Evolutionary conservation across 2,329 filamentous ascomycete species (phyloP).

Genomic region (Rhexocercosporidium sp.): DNA sequence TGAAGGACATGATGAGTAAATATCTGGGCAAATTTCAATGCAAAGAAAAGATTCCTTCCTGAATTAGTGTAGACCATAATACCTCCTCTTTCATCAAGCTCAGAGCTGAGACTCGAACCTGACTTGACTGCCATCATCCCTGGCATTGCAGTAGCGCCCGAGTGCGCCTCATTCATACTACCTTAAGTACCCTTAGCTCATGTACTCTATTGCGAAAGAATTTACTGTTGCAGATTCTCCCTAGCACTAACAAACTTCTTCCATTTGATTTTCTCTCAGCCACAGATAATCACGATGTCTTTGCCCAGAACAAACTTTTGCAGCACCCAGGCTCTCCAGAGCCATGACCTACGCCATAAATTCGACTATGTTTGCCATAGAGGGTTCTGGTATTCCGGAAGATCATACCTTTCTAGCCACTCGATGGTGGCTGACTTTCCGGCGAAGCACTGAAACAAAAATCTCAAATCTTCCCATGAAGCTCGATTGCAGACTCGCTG

Average conservation of each 20-base stretch:
- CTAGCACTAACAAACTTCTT: neutral
- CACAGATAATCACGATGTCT: neutral
- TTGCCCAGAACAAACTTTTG: constrained; percentile 20
- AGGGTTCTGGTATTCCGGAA: neutral
- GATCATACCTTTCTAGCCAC: neutral
- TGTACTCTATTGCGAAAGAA: neutral
- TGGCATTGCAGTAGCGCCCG: neutral
- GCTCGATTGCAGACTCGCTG: constrained; percentile 19
- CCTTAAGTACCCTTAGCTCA: neutral
- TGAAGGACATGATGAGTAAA: neutral
- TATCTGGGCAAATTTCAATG: neutral
- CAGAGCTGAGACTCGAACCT: neutral
- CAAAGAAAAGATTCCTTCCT: too few species aligned
- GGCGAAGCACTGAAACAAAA: neutral
- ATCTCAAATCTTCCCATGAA: constrained; percentile 7
- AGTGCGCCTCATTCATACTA: neutral
- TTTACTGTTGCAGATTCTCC: neutral
- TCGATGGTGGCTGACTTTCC: neutral
- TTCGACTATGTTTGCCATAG: constrained; percentile 7
- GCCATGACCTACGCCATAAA: constrained; percentile 13
- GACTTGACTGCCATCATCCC: constrained; percentile 3
- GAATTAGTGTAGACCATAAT: too few species aligned
- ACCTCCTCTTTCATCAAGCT: neutral
- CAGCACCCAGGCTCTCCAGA: constrained; percentile 18
- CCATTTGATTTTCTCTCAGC: neutral